Evolutionary conservation across 202 grass and related monocot genomes (phyloP).

Genomic region (Digitaria exilis): DNA sequence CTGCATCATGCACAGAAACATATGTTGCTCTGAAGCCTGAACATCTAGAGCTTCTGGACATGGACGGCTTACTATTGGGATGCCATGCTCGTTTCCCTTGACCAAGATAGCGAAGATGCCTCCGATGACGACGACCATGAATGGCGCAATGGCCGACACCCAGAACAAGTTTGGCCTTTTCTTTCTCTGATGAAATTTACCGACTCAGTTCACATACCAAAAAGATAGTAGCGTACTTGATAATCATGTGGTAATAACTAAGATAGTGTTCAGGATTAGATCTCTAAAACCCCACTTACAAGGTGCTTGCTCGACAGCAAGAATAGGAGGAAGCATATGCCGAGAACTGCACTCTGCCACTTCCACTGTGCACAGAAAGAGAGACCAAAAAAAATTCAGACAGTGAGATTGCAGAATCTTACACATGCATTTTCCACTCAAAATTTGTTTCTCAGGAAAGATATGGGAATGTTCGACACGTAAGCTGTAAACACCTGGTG

Average conservation of each 20-base stretch:
- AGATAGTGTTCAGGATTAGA: neutral
- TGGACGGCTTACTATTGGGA: constrained; percentile 63
- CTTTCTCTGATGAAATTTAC: constrained; percentile 60
- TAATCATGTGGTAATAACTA: neutral
- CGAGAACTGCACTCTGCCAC: constrained; percentile 84
- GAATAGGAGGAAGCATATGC: constrained; percentile 73
- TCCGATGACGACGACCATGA: constrained; percentile 74
- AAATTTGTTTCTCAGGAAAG: neutral
- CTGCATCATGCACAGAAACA: neutral
- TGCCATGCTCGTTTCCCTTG: constrained; percentile 83
- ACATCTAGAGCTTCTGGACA: neutral
- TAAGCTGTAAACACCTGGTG: neutral
- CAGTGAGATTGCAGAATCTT: constrained; percentile 33
- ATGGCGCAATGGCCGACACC: constrained; percentile 83
- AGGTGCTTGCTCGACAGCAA: constrained; percentile 62
- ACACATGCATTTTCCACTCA: constrained; percentile 19
- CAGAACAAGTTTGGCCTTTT: constrained; percentile 80
- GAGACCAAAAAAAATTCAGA: neutral
- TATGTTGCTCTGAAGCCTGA: neutral
- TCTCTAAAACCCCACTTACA: constrained; percentile 52
- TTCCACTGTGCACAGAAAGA: constrained; percentile 61
- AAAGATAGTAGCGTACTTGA: neutral
- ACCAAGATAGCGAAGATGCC: constrained; percentile 76
- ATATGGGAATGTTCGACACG: neutral
- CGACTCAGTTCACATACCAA: neutral